A percentile compares a stretch with the other conserved stretches of the same genome.
Conservation (phyloP, 1,139 yeast species). For the Yamadazyma jaroonii region DNA sequence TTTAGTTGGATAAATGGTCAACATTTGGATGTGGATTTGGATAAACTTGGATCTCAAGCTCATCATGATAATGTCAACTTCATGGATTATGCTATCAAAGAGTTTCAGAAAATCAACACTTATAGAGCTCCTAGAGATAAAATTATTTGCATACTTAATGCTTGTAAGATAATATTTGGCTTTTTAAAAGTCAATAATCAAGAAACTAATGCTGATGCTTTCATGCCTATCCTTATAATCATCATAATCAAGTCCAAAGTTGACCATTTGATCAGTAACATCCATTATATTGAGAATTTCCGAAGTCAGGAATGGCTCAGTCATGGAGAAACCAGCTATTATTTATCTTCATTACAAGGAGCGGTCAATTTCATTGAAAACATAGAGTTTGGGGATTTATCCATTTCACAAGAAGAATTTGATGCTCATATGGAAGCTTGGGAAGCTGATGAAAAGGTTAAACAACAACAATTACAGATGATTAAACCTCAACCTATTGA, state of each 20-base stretch:
- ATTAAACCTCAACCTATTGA: slow-evolving; percentile 13
- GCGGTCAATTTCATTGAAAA: slow-evolving; percentile 75
- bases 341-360: slow-evolving; percentile 81
- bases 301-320: slow-evolving; percentile 66
- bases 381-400: slow-evolving; percentile 54
- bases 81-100: slow-evolving; percentile 65
- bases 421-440: slow-evolving; percentile 48
- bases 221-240: slow-evolving; percentile 81
- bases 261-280: slow-evolving; percentile 64
- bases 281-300: slow-evolving; percentile 82
- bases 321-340: slow-evolving; percentile 86
- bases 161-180: slow-evolving; percentile 91
- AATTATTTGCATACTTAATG: slow-evolving; percentile 83
- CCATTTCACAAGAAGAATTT: slow-evolving; percentile 59
- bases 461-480: slow-evolving; percentile 17
- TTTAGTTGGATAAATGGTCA: slow-evolving; percentile 73
- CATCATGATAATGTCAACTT: slow-evolving; percentile 46
- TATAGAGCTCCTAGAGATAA: slow-evolving; percentile 95
- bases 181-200: slow-evolving; percentile 67
- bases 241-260: slow-evolving; percentile 71
- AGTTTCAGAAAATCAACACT: slow-evolving; percentile 71
- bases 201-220: slow-evolving; percentile 87
- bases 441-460: slow-evolving; percentile 36
- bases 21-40: slow-evolving; percentile 75
- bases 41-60: slow-evolving; percentile 19